Evolutionary conservation across 441 rosid species (phyloP).

Genomic region (Eutrema salsugineum): DNA sequence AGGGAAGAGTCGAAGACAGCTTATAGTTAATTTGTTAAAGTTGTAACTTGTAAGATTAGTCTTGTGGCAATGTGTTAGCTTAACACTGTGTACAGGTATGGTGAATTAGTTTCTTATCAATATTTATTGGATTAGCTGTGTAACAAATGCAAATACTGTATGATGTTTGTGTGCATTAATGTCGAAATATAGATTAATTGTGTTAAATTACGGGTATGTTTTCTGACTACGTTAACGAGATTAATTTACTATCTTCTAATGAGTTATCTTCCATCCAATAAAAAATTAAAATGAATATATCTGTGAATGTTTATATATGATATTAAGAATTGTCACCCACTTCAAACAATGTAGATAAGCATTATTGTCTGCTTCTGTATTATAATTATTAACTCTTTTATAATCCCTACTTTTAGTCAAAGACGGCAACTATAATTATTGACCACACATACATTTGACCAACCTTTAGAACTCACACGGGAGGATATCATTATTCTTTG

Average conservation of each 20-base stretch:
- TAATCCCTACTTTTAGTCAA: constrained; percentile 25
- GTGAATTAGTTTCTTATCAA: not conserved
- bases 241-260: not conserved
- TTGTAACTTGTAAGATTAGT: constrained; percentile 8
- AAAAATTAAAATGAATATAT: not conserved
- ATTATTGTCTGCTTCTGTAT: not conserved
- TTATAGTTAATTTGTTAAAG: not conserved
- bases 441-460: constrained; percentile 21
- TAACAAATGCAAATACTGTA: not conserved
- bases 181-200: not conserved
- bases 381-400: not conserved
- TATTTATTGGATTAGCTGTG: not conserved
- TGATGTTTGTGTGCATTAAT: not conserved
- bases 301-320: not conserved
- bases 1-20: not conserved
- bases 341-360: not conserved
- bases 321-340: not conserved
- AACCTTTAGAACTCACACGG: not conserved
- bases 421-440: constrained; percentile 14
- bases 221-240: not conserved
- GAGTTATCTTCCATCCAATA: not conserved
- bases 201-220: not conserved
- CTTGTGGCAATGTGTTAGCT: not conserved
- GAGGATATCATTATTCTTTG: not conserved
- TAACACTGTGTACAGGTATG: too few species aligned